phyloP scores from a whole-genome alignment of 2,329 filamentous ascomycete genomes.

The Scedosporium aurantiacum region DNA sequence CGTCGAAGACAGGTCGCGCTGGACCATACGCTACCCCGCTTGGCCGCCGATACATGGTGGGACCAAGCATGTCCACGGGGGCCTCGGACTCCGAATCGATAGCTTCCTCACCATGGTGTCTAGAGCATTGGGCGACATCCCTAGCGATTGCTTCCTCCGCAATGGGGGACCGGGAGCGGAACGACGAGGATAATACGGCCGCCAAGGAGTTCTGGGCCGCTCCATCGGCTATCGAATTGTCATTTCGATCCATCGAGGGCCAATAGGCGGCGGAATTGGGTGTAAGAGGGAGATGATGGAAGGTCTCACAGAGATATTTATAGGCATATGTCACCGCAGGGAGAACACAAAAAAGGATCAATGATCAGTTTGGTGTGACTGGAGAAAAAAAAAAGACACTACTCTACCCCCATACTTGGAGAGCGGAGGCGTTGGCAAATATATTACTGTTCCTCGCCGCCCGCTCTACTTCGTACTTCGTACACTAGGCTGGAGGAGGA shows the following conservation, averaged over 20 bases:
- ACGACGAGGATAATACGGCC: constrained; percentile 32
- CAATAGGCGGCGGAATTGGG: not conserved
- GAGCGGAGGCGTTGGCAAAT: too few relatives aligned
- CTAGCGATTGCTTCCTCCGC: constrained; percentile 54
- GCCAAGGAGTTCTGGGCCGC: not conserved
- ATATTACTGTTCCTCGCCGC: too few relatives aligned
- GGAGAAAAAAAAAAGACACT: too few relatives aligned
- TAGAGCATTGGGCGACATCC: constrained; percentile 54
- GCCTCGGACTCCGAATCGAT: constrained; percentile 19
- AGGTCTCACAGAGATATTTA: not conserved
- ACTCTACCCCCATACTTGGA: too few relatives aligned
- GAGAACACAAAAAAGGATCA: not conserved
- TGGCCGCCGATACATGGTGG: constrained; percentile 59
- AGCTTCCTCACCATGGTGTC: constrained; percentile 36
- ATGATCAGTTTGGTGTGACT: too few relatives aligned
- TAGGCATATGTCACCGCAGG: not conserved
- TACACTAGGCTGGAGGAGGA: too few relatives aligned
- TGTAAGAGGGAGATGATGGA: not conserved
- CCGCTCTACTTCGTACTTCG: too few relatives aligned
- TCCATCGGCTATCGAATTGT: not conserved
- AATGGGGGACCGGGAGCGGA: constrained; percentile 51
- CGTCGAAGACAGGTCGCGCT: constrained; percentile 57
- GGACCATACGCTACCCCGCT: constrained; percentile 66
- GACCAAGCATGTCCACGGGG: constrained; percentile 24
- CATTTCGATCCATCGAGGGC: not conserved